Evolutionary conservation across 345 rosid genomes (phyloP), one percentile per base, ranked within the genome.

Genomic region (Lepidium africanum): DNA sequence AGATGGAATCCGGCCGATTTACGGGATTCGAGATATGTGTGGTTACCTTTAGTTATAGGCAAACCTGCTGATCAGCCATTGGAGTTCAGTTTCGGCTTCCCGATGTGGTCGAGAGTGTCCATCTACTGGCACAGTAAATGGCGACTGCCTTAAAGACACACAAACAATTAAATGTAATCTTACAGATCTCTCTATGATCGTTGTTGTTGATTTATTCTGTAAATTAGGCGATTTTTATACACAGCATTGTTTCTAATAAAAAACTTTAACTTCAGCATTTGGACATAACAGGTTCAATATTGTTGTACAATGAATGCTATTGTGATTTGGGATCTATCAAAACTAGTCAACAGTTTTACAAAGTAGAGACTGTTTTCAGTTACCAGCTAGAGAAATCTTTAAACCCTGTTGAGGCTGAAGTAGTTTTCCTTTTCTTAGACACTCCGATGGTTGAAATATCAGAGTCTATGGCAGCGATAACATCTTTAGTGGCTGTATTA

Each of bases 101-200:
- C 92, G 2, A 41, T 77, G 27, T 94, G 96, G 97, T 84, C 91
- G 4, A 86, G 97, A 69, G 95, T 90, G 25, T 94, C 96, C 7
- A 88, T 94, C 51, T 88, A 86, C 70, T 90, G 99, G 96, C 97
- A 94, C 54, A 81, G 80, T 68, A 94, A 82, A 76, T 94, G 99
- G 99, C 83, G 78, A 59, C 84, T 90, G 52, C 97, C 74, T 75
- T 75, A n/a, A 56, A 58, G 10, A 49, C 19, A 13, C 10, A 56
- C 59, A 37, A 0, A 38, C 40, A 56, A 10, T 37, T 17, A 46
- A 17, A 21, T 9, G 54, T 73, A 33, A 49, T 58, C 16, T 50
- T 43, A 40, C 47, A 3, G 7, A 43, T 62, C 69, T 19, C 54
- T 54, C 9, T 48, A 10, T 15, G 55, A 41, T 70, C 47, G 40